Evolutionary conservation across 495 filamentous ascomycete species (phyloP).

Genomic region (Halenospora varia): DNA sequence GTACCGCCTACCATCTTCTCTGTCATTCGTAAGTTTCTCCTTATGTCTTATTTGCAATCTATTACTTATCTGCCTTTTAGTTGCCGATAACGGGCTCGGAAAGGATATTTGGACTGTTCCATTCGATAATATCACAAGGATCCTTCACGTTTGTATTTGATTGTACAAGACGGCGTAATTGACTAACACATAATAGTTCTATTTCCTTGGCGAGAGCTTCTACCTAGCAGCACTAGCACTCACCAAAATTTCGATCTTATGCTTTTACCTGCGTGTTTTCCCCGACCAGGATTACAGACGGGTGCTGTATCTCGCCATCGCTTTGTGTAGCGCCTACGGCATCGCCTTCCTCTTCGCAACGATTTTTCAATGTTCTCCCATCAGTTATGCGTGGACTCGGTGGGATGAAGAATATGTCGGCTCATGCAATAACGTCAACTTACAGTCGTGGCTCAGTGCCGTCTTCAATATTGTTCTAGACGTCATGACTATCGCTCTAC

Average conservation of each 20-base stretch:
- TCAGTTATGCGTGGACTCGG: conserved; percentile 34
- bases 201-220: no score
- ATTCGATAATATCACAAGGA: no score
- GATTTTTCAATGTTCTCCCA: conserved; percentile 37
- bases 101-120: no score
- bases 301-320: not conserved
- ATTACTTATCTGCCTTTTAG: no score
- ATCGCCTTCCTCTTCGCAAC: conserved; percentile 36
- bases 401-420: conserved; percentile 36
- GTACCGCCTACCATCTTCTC: no score
- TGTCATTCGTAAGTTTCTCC: no score
- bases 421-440: conserved; percentile 40
- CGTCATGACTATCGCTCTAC: conserved; percentile 45
- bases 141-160: no score
- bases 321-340: no score
- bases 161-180: no score
- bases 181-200: no score
- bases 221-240: not conserved
- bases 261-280: not conserved
- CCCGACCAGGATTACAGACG: not conserved
- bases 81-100: no score
- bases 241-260: not conserved
- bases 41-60: no score
- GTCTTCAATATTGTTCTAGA: conserved; percentile 50
- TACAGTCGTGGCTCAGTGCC: conserved; percentile 40